Evolutionary conservation across 2,329 filamentous ascomycete genomes (phyloP).

Genomic region (Aspergillus aculeatus): DNA sequence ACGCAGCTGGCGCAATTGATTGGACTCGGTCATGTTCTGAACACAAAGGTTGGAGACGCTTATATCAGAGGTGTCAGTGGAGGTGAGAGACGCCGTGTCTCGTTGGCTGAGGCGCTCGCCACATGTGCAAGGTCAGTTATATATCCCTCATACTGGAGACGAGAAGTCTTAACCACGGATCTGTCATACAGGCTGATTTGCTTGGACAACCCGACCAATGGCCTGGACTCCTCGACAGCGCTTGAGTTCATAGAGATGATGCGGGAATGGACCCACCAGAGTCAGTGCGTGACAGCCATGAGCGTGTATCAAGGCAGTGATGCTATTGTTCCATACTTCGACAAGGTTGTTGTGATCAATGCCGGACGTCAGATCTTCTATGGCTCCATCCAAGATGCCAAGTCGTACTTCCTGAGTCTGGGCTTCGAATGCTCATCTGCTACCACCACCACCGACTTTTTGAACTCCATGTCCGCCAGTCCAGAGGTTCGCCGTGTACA

Average conservation of each 20-base stretch:
- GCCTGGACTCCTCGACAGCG: slow-evolving; percentile 64
- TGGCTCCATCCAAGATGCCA: slow-evolving; percentile 65
- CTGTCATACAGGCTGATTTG: slow-evolving; percentile 53
- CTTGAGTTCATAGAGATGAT: slow-evolving; percentile 65
- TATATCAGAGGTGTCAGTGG: slow-evolving; percentile 77
- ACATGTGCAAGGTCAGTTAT: slow-evolving; percentile 53
- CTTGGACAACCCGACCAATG: slow-evolving; percentile 44
- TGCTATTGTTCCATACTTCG: slow-evolving; percentile 71
- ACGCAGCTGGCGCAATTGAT: background rate
- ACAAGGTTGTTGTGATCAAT: slow-evolving; percentile 78
- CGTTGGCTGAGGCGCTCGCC: slow-evolving; percentile 75
- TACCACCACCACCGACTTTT: slow-evolving; percentile 74
- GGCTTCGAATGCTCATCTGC: slow-evolving; percentile 70
- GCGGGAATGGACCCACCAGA: slow-evolving; percentile 68
- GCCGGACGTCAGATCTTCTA: slow-evolving; percentile 70
- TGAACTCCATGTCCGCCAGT: slow-evolving; percentile 55
- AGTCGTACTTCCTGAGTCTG: slow-evolving; percentile 45
- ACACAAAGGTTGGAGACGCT: slow-evolving; percentile 79
- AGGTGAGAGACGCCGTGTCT: slow-evolving; percentile 73
- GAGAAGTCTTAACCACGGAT: slow-evolving; percentile 53
- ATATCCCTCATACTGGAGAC: background rate
- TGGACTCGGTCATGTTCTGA: slow-evolving; percentile 44
- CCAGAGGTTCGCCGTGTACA: background rate
- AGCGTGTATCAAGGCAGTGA: slow-evolving; percentile 80
- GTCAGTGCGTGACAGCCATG: slow-evolving; percentile 71